Conservation (phyloP, 257 asterid species). For the Solanum chilense region DNA sequence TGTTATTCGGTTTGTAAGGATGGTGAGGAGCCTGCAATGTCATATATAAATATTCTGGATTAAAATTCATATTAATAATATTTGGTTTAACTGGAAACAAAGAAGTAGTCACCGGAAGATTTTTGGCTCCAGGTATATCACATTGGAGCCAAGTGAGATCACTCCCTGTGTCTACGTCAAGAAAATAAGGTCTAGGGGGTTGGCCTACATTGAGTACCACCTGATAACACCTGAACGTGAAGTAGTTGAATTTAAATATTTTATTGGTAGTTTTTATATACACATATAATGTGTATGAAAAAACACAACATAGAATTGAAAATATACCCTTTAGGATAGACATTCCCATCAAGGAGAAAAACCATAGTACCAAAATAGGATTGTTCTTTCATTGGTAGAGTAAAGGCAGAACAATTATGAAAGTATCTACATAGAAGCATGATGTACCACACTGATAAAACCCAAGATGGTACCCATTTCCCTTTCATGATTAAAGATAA, state of each 20-base stretch:
- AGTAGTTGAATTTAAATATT: background rate
- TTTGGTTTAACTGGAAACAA: background rate
- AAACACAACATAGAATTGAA: background rate
- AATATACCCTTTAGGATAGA: constrained; percentile 69
- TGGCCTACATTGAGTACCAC: constrained; percentile 49
- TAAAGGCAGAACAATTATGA: background rate
- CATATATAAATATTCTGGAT: background rate
- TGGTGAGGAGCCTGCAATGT: constrained; percentile 69
- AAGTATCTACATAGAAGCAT: background rate
- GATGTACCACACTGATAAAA: background rate
- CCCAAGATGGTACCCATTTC: background rate
- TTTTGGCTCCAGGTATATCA: constrained; percentile 76
- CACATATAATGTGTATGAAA: background rate
- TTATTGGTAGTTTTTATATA: background rate
- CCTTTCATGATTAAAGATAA: background rate
- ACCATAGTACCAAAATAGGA: constrained; percentile 26
- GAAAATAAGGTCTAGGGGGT: constrained; percentile 49
- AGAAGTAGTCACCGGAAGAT: constrained; percentile 40
- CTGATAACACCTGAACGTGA: constrained; percentile 46
- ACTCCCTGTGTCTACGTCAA: constrained; percentile 90
- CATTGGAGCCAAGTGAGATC: constrained; percentile 97
- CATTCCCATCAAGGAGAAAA: constrained; percentile 70
- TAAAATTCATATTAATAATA: no score
- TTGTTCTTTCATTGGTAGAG: background rate
- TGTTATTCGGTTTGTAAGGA: constrained; percentile 54